A percentile compares a stretch with the other conserved stretches of the same genome.
phyloP scores from a whole-genome alignment of 352 stramenopile species.

The Phytophthora tubulina region DNA sequence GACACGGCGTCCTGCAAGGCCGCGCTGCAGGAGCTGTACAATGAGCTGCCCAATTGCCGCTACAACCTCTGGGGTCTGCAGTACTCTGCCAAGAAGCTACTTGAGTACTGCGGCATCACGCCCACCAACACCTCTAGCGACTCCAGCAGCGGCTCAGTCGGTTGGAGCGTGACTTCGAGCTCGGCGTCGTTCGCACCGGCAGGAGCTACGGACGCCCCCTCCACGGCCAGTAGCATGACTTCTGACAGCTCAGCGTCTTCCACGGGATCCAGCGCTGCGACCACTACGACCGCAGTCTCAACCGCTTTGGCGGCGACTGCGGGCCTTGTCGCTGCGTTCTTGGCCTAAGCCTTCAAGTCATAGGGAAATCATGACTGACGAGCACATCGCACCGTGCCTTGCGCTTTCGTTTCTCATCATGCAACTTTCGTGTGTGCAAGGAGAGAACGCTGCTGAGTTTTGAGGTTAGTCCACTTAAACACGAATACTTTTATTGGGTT shows the following conservation, averaged over 20 bases:
- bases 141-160: slow-evolving; percentile 22
- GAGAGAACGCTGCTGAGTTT: slow-evolving; percentile 21
- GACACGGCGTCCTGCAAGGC: slow-evolving; percentile 53
- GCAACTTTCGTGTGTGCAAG: slow-evolving; percentile 17
- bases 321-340: slow-evolving; percentile 40
- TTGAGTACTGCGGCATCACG: slow-evolving; percentile 62
- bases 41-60: slow-evolving; percentile 64
- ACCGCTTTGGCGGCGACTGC: slow-evolving; percentile 34
- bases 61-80: slow-evolving; percentile 65
- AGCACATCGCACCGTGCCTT: slow-evolving; percentile 1
- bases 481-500: slow-evolving; percentile 39
- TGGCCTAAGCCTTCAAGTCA: slow-evolving; percentile 32
- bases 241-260: slow-evolving; percentile 29
- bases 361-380: slow-evolving; percentile 6
- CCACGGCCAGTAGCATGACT: slow-evolving; percentile 29
- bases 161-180: slow-evolving; percentile 38
- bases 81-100: slow-evolving; percentile 48
- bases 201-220: slow-evolving; percentile 47
- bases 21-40: slow-evolving; percentile 71
- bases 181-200: slow-evolving; percentile 48
- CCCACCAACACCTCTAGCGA: slow-evolving; percentile 43
- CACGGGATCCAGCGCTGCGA: slow-evolving; percentile 27
- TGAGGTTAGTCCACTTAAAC: slow-evolving; percentile 28
- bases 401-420: slow-evolving; percentile 25
- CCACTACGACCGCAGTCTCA: slow-evolving; percentile 20